A percentile compares a stretch with the other conserved stretches of the same genome.
phyloP scores from a whole-genome alignment of 306 rosid species.

The Glycyrrhiza uralensis region DNA sequence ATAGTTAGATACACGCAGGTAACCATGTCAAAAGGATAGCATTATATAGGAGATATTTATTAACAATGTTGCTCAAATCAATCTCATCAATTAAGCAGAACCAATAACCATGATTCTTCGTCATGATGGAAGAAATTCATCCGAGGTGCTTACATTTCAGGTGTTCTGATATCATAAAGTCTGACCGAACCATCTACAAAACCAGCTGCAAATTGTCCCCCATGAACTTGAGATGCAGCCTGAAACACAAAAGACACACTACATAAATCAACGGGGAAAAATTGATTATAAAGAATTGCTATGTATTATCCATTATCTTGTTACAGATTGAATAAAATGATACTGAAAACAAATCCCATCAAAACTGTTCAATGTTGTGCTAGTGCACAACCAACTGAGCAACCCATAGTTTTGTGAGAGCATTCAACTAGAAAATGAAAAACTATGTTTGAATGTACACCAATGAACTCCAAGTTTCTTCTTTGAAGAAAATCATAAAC shows the following conservation, averaged over 20 bases:
- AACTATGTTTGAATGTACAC: background rate
- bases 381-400: constrained; percentile 7
- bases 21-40: background rate
- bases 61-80: background rate
- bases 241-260: constrained; percentile 25
- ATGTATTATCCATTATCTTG: background rate
- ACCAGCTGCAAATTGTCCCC: constrained; percentile 96
- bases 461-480: background rate
- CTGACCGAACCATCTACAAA: constrained; percentile 85
- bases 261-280: background rate
- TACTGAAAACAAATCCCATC: background rate
- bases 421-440: background rate
- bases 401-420: background rate
- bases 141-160: constrained; percentile 66
- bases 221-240: constrained; percentile 98
- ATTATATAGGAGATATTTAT: background rate
- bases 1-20: background rate
- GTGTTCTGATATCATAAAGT: constrained; percentile 82
- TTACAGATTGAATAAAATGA: background rate
- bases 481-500: background rate
- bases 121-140: constrained; percentile 13
- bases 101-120: background rate
- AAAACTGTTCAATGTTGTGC: background rate
- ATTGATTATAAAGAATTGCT: background rate
- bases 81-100: constrained; percentile 7